Conservation (phyloP, 1,139 yeast species). For the Geotrichum macrosporum region DNA sequence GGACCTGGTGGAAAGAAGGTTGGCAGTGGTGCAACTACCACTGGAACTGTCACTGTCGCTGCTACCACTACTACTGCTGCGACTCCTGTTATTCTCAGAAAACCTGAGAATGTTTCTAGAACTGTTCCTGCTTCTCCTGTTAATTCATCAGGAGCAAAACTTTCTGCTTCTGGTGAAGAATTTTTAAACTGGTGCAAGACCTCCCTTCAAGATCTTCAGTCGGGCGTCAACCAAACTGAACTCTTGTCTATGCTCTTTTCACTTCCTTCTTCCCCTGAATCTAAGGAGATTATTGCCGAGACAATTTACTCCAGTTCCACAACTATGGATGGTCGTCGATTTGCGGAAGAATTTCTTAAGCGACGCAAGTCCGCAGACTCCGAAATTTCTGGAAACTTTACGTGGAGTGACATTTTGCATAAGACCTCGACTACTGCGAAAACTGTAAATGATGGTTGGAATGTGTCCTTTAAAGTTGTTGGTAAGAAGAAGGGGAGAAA, state of each 20-base stretch:
- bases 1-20: conserved; percentile 36
- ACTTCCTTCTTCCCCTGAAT: conserved; percentile 68
- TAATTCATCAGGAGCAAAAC: conserved; percentile 30
- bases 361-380: conserved; percentile 65
- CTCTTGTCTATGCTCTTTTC: conserved; percentile 75
- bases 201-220: conserved; percentile 62
- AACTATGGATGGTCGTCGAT: conserved; percentile 91
- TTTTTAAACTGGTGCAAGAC: conserved; percentile 81
- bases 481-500: conserved; percentile 57
- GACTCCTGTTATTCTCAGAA: conserved; percentile 19
- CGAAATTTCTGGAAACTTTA: conserved; percentile 30
- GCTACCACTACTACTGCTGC: conserved; percentile 31
- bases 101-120: conserved; percentile 41
- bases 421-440: conserved; percentile 53
- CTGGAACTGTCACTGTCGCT: too few species aligned
- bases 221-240: conserved; percentile 59
- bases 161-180: conserved; percentile 45
- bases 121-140: conserved; percentile 34
- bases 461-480: conserved; percentile 58
- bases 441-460: conserved; percentile 72
- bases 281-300: conserved; percentile 83
- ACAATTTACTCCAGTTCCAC: conserved; percentile 87
- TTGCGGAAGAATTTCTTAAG: conserved; percentile 83
- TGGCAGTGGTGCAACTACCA: conserved; percentile 25
- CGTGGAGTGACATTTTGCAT: conserved; percentile 51